Base-by-base conservation (phyloP, 1,284 basidiomycete species). In the Athelia sp. region DNA sequence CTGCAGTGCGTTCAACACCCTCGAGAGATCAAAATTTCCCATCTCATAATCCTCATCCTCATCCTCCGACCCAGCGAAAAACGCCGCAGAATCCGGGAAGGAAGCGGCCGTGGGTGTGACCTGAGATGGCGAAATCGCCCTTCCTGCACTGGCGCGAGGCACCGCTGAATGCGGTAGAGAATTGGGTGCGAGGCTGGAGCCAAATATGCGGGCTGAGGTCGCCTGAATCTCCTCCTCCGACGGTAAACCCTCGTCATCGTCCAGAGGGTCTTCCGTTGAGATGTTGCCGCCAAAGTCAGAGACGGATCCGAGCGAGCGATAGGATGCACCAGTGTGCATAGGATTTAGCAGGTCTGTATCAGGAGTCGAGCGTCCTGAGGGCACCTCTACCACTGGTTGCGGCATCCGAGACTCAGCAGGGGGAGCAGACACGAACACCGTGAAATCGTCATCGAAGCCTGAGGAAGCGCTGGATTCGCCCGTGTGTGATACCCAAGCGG, bases 371-470 rank as follows among this genome's bases (percentile, higher is more conserved):
- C 49, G 44, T 58, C 55, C 53, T 52, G 40, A 65, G 61, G 42
- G 63, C 52, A 43, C 32, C 4, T 29, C 26, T 29, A 13, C 13
- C 13, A 29, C 13, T 29, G 26, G 26, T 29, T 29, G 26, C 26
- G 26, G 26, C 6, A 13, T 13, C 13, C 6, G 13, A 3, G 48
- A 49, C 24, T 22, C 46, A 47, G 52, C 52, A 24, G 65, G 60
- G 36, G 80, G 75, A 17, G 78, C 83, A 18, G 82, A 80, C 15
- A 88, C 74, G 54, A 87, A 88, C 24, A 79, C 80, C 1, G 82
- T 75, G 61, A 90, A 90, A 62, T 90, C 85, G 58, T 90, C 88
- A 49, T 90, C 88, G 57, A 90, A 90, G 4, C 76, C 75, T 40
- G 36, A 40, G 6, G 36, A 21, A 53, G 62, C 59, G 3, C 32